Evolutionary conservation across 106 monocot genomes (phyloP).

Genomic region (Apostasia shenzhenica): DNA sequence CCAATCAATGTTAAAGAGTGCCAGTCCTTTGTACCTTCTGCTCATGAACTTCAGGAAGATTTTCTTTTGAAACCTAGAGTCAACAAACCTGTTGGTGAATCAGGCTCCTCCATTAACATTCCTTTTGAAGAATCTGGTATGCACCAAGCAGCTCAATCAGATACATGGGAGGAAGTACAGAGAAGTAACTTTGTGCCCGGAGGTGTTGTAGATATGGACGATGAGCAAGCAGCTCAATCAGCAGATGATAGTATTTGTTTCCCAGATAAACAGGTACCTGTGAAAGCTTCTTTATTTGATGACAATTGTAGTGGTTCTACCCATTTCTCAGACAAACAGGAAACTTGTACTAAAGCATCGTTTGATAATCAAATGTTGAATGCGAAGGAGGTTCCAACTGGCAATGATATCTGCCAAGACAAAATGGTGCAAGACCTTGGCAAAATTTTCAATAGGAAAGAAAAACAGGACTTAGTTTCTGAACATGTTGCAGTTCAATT

Average conservation of each 20-base stretch:
- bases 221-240: slow-evolving; percentile 6
- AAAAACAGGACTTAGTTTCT: background rate
- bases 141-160: background rate
- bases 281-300: background rate
- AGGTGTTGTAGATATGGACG: background rate
- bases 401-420: slow-evolving; percentile 4
- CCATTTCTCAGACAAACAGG: slow-evolving; percentile 1
- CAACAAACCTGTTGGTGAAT: background rate
- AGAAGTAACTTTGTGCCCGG: too few species aligned
- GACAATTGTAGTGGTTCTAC: background rate
- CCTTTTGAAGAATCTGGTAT: slow-evolving; percentile 12
- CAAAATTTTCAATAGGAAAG: background rate
- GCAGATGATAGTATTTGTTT: slow-evolving; percentile 12
- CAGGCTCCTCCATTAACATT: slow-evolving; percentile 3
- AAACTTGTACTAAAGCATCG: slow-evolving; percentile 4
- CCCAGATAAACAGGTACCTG: slow-evolving; percentile 6
- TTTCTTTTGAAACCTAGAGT: background rate
- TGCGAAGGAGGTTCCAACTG: background rate
- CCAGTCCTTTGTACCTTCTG: background rate
- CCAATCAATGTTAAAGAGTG: slow-evolving; percentile 9
- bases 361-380: background rate
- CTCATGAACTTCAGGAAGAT: slow-evolving; percentile 3
- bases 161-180: background rate
- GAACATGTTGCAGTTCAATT: background rate
- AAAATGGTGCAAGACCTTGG: slow-evolving; percentile 8